Evolutionary conservation across 1,284 basidiomycete genomes (phyloP), one percentile per base, ranked within the genome.

Genomic region (Apiotrichum akiyoshidainum): DNA sequence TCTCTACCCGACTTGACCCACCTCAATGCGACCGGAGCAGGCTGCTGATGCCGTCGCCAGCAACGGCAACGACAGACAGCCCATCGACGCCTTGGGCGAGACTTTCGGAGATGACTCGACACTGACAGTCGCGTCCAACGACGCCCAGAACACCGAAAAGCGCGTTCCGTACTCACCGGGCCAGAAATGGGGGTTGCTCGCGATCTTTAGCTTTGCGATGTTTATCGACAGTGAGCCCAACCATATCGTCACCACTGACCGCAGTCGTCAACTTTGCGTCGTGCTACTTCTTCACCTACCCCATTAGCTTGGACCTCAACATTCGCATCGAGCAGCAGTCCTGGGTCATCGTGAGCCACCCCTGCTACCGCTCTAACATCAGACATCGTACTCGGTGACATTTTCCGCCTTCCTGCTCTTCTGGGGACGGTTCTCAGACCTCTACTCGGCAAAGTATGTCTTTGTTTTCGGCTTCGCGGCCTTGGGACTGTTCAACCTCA

Each of bases 341-440:
- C 6, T 64, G 63, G 63, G 53, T 61, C 35, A 64, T 64, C 59
- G 37, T 37, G 37, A 37, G 37, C 10, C 11, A 11, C 37, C 11
- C 4, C 10, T 11, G 11, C 2, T 13, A 37, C 37, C 14, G 11
- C 12, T 37, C 37, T 37, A 10, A 37, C 37, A 16, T 7, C 37
- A 37, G 37, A 73, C 67, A 5, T 56, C 68, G 2, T 77, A 75
- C 59, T 58, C 68, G 1, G 68, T 76, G 16, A 73, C 74, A 0
- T 77, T 77, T 44, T 66, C 74, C 0, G 60, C 71, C 2, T 72
- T 72, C 60, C 63, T 71, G 10, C 62, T 73, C 21, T 61, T 71
- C 60, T 73, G 69, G 67, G 74, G 74, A 7, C 65, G 72, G 19
- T 65, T 74, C 0, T 52, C 68, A 9, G 74, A 76, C 54, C 59